Base-by-base conservation (phyloP, 495 filamentous ascomycete species). In the Amniculicola lignicola region DNA sequence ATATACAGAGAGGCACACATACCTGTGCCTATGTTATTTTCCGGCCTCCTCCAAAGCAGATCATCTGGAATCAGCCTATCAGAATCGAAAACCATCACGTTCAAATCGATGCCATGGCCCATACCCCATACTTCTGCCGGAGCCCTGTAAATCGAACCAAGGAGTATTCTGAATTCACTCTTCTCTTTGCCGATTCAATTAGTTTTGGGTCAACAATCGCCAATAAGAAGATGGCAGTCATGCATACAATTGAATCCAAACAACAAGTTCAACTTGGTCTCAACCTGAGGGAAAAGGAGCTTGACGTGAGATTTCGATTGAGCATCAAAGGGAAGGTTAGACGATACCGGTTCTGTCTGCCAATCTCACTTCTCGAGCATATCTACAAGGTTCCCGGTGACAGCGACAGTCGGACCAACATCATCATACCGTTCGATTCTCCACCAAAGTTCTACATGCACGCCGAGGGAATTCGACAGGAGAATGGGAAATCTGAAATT, bases 361-460 rank as follows among this genome's bases (percentile, higher is more conserved):
- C 79, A 12, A 84, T 96, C 54, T 58, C 71, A 19, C 81, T 87
- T 37, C 61, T 93, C 28, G 69, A 77, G 22, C 70, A 70, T 2
- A 71, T 95, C 1, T 70, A 81, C 54, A 72, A 78, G 42, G 62
- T 75, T 0, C 63, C 71, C 16, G 39, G 61, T 0, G 64, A 74
- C 14, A 41, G 67, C 2, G 33, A 57, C 0, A 62, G 67, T 0
- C 70, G 75, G 27, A 15, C 25, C 27, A 62, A 64, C 0, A 64
- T 89, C 3, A 62, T 89, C 10, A 80, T 89, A 12, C 67, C 79
- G 0, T 66, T 93, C 19, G 73, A 79, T 4, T 78, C 76, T 25
- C 83, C 93, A 3, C 86, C 90, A 0, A 57, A 78, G 2, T 84
- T 82, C 60, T 89, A 77, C 61, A 74, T 78, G 52, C 81, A 82